A percentile compares a stretch with the other conserved stretches of the same genome.
phyloP scores from a whole-genome alignment of 768 basidiomycete genomes.

The Trametes elegans region DNA sequence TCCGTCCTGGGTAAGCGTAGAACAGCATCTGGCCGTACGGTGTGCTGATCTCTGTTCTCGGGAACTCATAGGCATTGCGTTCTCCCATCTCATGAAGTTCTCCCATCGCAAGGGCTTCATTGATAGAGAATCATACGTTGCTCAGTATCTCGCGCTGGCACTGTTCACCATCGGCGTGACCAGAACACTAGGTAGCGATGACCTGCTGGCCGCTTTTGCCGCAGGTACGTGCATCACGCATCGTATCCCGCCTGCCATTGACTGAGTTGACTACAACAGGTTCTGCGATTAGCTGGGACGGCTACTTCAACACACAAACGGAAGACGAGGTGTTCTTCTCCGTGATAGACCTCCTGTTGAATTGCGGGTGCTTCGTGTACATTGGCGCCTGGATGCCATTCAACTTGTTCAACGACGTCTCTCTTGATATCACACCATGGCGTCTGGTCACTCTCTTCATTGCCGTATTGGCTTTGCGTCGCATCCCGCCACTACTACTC shows the following conservation, averaged over 20 bases:
- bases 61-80: conserved; percentile 60
- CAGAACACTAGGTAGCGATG: conserved; percentile 79
- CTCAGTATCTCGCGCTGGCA: conserved; percentile 75
- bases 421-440: conserved; percentile 67
- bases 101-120: conserved; percentile 62
- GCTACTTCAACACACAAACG: conserved; percentile 72
- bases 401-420: conserved; percentile 49
- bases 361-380: conserved; percentile 79
- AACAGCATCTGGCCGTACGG: not conserved
- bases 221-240: conserved; percentile 46
- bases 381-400: conserved; percentile 88
- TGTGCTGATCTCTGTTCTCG: too few species aligned
- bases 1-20: conserved; percentile 43
- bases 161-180: conserved; percentile 78
- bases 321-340: conserved; percentile 88
- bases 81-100: conserved; percentile 71
- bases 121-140: conserved; percentile 83
- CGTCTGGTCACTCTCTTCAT: conserved; percentile 66
- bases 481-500: conserved; percentile 75
- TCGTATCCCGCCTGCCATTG: too few species aligned
- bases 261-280: conserved; percentile 53
- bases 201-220: conserved; percentile 87
- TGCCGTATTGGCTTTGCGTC: conserved; percentile 67
- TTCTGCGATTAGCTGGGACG: conserved; percentile 90
- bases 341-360: conserved; percentile 85